Evolutionary conservation across 164 flowering plant genomes (phyloP).

Genomic region (Stephania japonica): DNA sequence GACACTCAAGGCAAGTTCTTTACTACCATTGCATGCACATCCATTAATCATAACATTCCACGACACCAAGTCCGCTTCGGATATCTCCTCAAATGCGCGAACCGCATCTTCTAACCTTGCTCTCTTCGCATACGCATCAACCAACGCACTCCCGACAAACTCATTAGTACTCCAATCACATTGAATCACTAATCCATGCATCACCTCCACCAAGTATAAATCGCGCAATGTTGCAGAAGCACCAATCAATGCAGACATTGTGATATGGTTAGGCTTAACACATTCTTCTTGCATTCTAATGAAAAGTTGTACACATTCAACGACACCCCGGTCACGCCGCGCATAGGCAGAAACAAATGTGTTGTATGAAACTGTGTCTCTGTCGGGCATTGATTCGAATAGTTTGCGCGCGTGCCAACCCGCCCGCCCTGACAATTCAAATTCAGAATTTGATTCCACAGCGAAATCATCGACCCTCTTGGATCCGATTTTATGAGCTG

Average conservation of each 20-base stretch:
- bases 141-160: constrained; percentile 26
- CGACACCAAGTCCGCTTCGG: constrained; percentile 23
- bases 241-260: constrained; percentile 13
- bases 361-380: constrained; percentile 21
- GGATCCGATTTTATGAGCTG: constrained; percentile 21
- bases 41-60: constrained; percentile 29
- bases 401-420: constrained; percentile 1
- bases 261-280: constrained; percentile 22
- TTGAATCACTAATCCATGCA: constrained; percentile 19
- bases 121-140: constrained; percentile 23
- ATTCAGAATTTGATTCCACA: constrained; percentile 26
- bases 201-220: constrained; percentile 8
- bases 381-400: constrained; percentile 22
- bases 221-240: constrained; percentile 1
- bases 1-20: constrained; percentile 18
- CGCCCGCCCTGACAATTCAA: constrained; percentile 14
- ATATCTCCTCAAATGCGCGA: constrained; percentile 23
- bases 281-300: constrained; percentile 17
- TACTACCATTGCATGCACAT: constrained; percentile 18
- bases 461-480: constrained; percentile 14
- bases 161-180: constrained; percentile 20
- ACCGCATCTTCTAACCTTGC: constrained; percentile 19
- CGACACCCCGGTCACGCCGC: neutral
- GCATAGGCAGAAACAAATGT: constrained; percentile 13
- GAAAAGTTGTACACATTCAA: constrained; percentile 3